These are phyloP conservation scores for Tremellales sp. DNA, from an alignment of 1,284 basidiomycete species.

Conservation along the genomic window DNA sequence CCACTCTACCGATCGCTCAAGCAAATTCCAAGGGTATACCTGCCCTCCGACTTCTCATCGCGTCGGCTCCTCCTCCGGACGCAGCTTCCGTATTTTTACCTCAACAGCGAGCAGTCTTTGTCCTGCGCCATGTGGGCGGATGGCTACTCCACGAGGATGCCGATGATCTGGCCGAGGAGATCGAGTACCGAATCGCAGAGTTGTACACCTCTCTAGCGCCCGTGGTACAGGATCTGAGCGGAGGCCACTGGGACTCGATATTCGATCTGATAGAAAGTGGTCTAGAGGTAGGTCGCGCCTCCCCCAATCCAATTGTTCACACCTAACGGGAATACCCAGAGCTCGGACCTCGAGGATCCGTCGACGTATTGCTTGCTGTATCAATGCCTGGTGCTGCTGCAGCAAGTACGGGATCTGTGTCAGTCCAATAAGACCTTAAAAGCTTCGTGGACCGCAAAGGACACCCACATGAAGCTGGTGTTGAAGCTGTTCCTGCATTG, in stretches of 20 bases:
- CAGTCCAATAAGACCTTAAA: conserved; percentile 69
- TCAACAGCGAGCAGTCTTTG: conserved; percentile 79
- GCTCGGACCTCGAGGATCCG: conserved; percentile 60
- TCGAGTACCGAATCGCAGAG: conserved; percentile 71
- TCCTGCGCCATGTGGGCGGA: conserved; percentile 76
- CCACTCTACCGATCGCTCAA: conserved; percentile 63
- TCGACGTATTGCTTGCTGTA: conserved; percentile 61
- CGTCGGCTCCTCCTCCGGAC: conserved; percentile 71
- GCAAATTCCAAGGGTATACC: conserved; percentile 67
- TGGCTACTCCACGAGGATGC: conserved; percentile 78
- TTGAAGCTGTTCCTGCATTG: conserved; percentile 42
- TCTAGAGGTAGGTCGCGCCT: conserved; percentile 63
- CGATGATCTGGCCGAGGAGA: conserved; percentile 60
- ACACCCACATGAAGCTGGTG: conserved; percentile 38
- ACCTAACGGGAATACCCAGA: conserved; percentile 51
- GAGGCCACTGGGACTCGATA: conserved; percentile 87
- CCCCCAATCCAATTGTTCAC: neutral
- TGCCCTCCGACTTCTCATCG: conserved; percentile 66
- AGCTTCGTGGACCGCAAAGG: conserved; percentile 64
- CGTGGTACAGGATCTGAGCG: conserved; percentile 80
- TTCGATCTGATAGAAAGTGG: conserved; percentile 87
- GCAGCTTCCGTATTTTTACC: conserved; percentile 81
- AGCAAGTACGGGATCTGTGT: conserved; percentile 66
- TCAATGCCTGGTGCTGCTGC: conserved; percentile 65
- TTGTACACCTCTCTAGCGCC: conserved; percentile 76